A percentile compares a stretch with the other conserved stretches of the same genome.
Evolutionary conservation across 176 grass and related monocot genomes (phyloP).

Genomic region (Metroxylon sagu): DNA sequence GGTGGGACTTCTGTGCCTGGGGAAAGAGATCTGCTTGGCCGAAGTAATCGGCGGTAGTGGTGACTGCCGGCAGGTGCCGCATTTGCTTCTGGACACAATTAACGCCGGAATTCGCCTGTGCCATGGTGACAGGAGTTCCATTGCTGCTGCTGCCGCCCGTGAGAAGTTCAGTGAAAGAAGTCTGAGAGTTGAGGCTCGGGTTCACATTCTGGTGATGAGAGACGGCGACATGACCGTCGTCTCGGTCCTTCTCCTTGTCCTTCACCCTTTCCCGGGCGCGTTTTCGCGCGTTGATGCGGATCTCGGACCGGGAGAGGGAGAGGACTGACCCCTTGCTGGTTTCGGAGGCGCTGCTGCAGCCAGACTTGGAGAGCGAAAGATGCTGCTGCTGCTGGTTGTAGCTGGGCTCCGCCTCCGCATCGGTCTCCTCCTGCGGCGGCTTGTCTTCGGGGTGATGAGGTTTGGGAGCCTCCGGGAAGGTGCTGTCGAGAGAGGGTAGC

Average conservation of each 20-base stretch:
- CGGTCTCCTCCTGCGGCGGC: background rate
- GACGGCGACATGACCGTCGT: background rate
- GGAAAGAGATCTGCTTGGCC: constrained; percentile 6
- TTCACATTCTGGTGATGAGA: constrained; percentile 6
- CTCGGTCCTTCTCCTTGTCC: constrained; percentile 18
- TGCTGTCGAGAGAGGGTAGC: constrained; percentile 4
- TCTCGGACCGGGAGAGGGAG: constrained; percentile 23
- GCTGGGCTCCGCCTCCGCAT: background rate
- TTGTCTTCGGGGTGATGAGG: no score
- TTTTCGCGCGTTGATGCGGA: constrained; percentile 8
- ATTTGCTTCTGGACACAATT: constrained; percentile 21
- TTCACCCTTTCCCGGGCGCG: constrained; percentile 15
- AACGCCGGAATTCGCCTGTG: background rate
- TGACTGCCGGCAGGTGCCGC: no score
- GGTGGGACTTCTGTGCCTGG: constrained; percentile 4
- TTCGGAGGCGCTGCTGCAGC: constrained; percentile 24
- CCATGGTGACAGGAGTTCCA: background rate
- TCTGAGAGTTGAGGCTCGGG: constrained; percentile 7
- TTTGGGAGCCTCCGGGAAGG: background rate
- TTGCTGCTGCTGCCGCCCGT: constrained; percentile 5
- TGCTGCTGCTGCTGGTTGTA: constrained; percentile 17
- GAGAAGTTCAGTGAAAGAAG: constrained; percentile 27
- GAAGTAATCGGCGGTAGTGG: constrained; percentile 21
- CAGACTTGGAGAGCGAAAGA: constrained; percentile 15
- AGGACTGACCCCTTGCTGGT: constrained; percentile 23